Evolutionary conservation across 1,284 basidiomycete genomes (phyloP).

Genomic region (Tetrapyrgos nigripes): DNA sequence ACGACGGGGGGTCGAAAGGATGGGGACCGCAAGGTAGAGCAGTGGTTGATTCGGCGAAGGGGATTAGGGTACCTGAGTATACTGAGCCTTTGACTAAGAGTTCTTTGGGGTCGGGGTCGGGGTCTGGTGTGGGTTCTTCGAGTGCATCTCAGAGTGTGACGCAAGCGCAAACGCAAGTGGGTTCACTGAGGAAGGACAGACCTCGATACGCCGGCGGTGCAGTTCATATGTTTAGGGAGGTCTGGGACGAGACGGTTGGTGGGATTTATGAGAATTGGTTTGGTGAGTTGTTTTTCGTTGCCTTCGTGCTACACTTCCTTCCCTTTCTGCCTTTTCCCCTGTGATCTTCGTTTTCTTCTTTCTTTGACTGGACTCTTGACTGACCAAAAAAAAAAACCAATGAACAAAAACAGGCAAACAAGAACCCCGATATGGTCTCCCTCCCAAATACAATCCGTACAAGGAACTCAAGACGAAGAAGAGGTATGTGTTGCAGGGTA

Average conservation of each 20-base stretch:
- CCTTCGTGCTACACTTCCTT: too few relatives aligned
- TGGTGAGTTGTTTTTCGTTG: constrained; percentile 54
- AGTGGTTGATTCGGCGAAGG: background rate
- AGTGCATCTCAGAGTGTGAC: too few relatives aligned
- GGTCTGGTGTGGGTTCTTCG: too few relatives aligned
- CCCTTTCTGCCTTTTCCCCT: constrained; percentile 6
- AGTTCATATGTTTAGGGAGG: constrained; percentile 84
- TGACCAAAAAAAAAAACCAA: too few relatives aligned
- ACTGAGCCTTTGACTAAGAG: too few relatives aligned
- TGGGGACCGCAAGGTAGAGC: constrained; percentile 24
- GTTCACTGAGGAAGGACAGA: too few relatives aligned
- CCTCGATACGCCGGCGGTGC: constrained; percentile 72
- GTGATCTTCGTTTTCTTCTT: constrained; percentile 17
- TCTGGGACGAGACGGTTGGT: constrained; percentile 76
- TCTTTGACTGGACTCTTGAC: too few relatives aligned
- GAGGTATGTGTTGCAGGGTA: constrained; percentile 47
- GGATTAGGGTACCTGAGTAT: too few relatives aligned
- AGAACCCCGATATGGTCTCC: constrained; percentile 73
- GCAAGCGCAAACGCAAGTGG: too few relatives aligned
- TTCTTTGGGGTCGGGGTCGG: too few relatives aligned
- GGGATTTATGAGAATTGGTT: constrained; percentile 72
- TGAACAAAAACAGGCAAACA: constrained; percentile 63
- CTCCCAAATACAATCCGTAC: constrained; percentile 62
- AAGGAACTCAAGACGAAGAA: constrained; percentile 58
- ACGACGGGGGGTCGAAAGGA: background rate